These are phyloP conservation scores for Crithidia brevicula DNA, from an alignment of 208 protist species.

Conservation along the genomic window DNA sequence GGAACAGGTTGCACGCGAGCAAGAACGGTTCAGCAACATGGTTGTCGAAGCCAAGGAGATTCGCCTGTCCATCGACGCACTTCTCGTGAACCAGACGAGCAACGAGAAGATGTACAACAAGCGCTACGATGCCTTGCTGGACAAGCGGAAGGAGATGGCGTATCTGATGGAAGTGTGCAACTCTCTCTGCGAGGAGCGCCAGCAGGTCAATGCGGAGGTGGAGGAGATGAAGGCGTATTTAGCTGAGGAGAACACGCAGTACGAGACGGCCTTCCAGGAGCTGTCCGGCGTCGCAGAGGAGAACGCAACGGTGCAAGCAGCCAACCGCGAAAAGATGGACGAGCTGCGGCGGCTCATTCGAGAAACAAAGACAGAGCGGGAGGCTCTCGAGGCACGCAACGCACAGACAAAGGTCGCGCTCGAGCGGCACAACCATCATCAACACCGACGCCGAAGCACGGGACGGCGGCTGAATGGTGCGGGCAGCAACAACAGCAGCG, in stretches of 20 bases:
- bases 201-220: constrained; percentile 54
- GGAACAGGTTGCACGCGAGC: constrained; percentile 81
- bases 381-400: constrained; percentile 42
- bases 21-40: constrained; percentile 85
- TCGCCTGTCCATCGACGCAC: constrained; percentile 87
- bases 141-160: constrained; percentile 92
- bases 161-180: constrained; percentile 93
- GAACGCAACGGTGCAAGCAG: constrained; percentile 41
- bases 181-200: constrained; percentile 84
- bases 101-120: constrained; percentile 89
- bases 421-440: constrained; percentile 8
- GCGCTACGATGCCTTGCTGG: constrained; percentile 83
- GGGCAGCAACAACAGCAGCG: not conserved
- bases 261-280: constrained; percentile 77
- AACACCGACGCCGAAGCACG: not conserved
- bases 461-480: not conserved
- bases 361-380: constrained; percentile 43
- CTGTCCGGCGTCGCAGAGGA: constrained; percentile 70
- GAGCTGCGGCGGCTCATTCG: constrained; percentile 45
- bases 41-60: constrained; percentile 77
- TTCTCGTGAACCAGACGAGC: constrained; percentile 83
- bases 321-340: constrained; percentile 51
- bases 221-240: constrained; percentile 42
- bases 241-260: constrained; percentile 51
- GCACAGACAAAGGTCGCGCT: constrained; percentile 14